Base-by-base conservation (phyloP, 2,329 filamentous ascomycete species). In the Diaporthe humulicola region DNA sequence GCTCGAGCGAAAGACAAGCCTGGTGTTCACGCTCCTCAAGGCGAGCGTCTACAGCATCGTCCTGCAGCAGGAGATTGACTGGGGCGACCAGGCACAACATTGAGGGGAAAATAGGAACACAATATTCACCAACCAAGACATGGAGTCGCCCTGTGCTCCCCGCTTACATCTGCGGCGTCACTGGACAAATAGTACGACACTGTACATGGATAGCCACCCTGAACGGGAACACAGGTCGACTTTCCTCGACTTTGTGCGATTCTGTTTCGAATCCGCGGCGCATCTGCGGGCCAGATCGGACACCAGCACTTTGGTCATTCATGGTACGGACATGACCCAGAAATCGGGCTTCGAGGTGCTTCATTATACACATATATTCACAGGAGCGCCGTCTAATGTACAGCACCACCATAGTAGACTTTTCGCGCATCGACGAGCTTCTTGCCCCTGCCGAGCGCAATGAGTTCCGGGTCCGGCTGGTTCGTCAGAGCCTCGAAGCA, bases 31-130 rank as follows among this genome's bases (percentile, higher is more conserved):
- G 77, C 85, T 98, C 82, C 89, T 99, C 82, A 99, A 99, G 87
- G 96, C 97, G 25, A 98, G 96, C 84, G 97, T 99, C 77, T 99
- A 99, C 86, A 98, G 94, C 82, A 99, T 99, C 86, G 96, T 99
- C 76, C 84, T 99, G 87, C 96, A 99, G 89, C 96, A 98, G 89
- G 95, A 98, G 89, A 95, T 98, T 80, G 92, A 93, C 77, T 94
- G 93, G 84, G 93, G 91, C 66, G 88, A 88, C 78, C 85, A 86
- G 76, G 81, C 81, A 33, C 82, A 78, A 19, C 81, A 82, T 40
- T 81, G 84, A 79, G 81, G 81, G n/a, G n/a, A n/a, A 77, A 74
- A 80, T 70, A 72, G 58, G 33, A 42, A 54, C 79, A 70, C 79
- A 82, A 42, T 81, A 82, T 19, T 22, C 15, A 28, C 38, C 45